Conservation (phyloP, 106 monocot species). For the Dioscorea dumetorum region DNA sequence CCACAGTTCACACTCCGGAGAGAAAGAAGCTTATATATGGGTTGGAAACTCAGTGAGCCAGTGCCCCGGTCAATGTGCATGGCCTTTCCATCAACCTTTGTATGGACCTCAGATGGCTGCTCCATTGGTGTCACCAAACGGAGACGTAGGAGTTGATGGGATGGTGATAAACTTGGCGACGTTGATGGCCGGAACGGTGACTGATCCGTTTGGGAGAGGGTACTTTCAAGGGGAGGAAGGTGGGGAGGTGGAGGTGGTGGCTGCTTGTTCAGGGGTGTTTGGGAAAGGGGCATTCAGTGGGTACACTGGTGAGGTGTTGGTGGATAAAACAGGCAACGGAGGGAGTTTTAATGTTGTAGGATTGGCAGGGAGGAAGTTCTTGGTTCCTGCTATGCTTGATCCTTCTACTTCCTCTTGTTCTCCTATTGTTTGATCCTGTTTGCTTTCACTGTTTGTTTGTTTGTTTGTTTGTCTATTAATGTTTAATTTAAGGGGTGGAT, state of each 20-base stretch:
- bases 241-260: conserved; percentile 14
- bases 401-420: conserved; percentile 4
- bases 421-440: background rate
- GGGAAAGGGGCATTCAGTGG: conserved; percentile 21
- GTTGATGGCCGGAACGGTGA: conserved; percentile 17
- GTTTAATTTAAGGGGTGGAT: too few relatives aligned
- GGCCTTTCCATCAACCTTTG: conserved; percentile 25
- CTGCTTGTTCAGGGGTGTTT: conserved; percentile 16
- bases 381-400: conserved; percentile 14
- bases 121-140: conserved; percentile 20
- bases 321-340: background rate
- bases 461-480: background rate
- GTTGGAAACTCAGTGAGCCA: conserved; percentile 28
- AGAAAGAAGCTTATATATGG: conserved; percentile 25
- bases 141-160: conserved; percentile 17
- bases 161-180: conserved; percentile 20
- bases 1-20: conserved; percentile 24
- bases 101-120: conserved; percentile 21
- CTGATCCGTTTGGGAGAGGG: conserved; percentile 8
- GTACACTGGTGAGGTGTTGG: conserved; percentile 11
- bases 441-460: background rate
- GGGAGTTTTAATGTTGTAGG: conserved; percentile 13
- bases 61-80: conserved; percentile 31
- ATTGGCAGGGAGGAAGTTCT: conserved; percentile 9
- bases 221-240: conserved; percentile 14